Evolutionary conservation across 768 basidiomycete genomes (phyloP).

Genomic region (Agaricus subrufescens): DNA sequence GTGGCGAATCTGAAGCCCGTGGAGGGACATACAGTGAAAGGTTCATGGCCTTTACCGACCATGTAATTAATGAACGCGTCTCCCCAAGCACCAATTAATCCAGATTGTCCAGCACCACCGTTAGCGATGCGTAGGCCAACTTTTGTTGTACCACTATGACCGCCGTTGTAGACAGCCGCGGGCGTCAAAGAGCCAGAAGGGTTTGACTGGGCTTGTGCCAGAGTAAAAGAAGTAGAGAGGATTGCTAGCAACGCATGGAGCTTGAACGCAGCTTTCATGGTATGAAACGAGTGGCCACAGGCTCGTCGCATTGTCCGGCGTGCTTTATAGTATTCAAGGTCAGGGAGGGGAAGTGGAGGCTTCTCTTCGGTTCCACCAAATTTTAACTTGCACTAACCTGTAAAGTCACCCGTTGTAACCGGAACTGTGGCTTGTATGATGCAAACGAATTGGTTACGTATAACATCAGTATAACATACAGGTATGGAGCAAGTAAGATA

Average conservation of each 20-base stretch:
- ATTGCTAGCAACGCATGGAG: not conserved
- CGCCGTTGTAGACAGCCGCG: slow-evolving; percentile 35
- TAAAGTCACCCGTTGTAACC: too few species aligned
- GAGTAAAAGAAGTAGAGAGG: not conserved
- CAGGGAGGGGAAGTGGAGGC: too few species aligned
- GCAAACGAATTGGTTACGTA: too few species aligned
- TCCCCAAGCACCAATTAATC: slow-evolving; percentile 43
- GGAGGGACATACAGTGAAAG: slow-evolving; percentile 26
- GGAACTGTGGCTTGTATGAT: too few species aligned
- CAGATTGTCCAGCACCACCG: slow-evolving; percentile 48
- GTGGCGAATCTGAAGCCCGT: too few species aligned
- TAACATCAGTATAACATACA: too few species aligned
- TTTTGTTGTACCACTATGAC: slow-evolving; percentile 24
- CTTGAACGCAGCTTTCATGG: slow-evolving; percentile 3
- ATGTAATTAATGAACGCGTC: slow-evolving; percentile 38
- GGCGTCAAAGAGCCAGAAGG: slow-evolving; percentile 9
- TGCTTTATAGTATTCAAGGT: not conserved
- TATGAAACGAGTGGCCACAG: not conserved
- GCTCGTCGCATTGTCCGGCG: not conserved
- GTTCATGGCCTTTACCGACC: slow-evolving; percentile 23
- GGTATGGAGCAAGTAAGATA: too few species aligned
- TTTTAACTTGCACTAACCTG: too few species aligned
- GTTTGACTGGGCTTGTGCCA: not conserved
- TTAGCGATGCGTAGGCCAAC: slow-evolving; percentile 43
- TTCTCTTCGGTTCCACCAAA: too few species aligned